Base-by-base conservation (phyloP, 768 basidiomycete species). In the Leccinum subgranulosum region DNA sequence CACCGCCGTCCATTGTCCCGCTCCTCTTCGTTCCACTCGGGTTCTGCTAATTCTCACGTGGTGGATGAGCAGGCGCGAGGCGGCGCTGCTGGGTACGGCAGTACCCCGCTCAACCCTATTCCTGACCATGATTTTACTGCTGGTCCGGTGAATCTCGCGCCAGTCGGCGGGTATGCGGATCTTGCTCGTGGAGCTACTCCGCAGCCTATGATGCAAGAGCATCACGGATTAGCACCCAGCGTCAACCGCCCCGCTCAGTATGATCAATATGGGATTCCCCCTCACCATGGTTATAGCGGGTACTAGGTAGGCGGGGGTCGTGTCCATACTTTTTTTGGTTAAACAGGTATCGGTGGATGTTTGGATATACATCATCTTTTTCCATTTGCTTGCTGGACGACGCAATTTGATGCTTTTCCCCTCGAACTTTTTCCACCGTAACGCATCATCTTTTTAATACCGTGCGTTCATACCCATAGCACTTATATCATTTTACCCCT, bases 81-180 rank as follows among this genome's bases (percentile, higher is more conserved):
- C 57, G 69, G 63, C 33, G 67, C 71, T 53, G 69, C 69, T 12
- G 69, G 64, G 33, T 67, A 71, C 54, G 70, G 70, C 28, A 29
- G 59, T 29, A 25, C 68, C 45, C 28, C 61, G 43, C 72, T 82
- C 51, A 71, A 75, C 56, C 79, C 80, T 48, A 68, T 88, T 48
- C 86, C 84, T 41, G 82, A 90, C 17, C 89, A 91, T 66, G 90
- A 92, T 70, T 90, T 90, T 70, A 89, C 88, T 33, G 79, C 87
- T 53, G 84, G 84, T 25, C 67, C 84, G 25, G 60, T 78, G 15
- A 67, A 74, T 51, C 77, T 86, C 47, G 84, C 85, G 14, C 83
- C 88, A 25, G 83, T 88, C 55, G 90, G 88, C 56, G 89, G 88
- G 21, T 93, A 93, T 65, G 91, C 89, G 49, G 89, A 92, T 69